phyloP scores from a whole-genome alignment of 805 yeast species.

The Candida pseudofarinosa region DNA sequence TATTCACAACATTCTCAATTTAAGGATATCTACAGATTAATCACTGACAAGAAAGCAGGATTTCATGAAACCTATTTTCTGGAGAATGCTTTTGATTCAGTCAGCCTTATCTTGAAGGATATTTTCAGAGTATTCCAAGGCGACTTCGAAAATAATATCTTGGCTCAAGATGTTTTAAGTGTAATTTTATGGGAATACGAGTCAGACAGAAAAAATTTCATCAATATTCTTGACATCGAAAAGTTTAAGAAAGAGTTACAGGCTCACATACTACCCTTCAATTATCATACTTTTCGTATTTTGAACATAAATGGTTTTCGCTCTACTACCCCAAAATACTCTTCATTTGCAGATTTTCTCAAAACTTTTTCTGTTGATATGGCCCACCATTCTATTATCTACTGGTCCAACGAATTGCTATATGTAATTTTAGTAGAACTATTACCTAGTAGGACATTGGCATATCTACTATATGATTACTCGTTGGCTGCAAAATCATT shows the following conservation, averaged over 20 bases:
- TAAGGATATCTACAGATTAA: background rate
- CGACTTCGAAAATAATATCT: background rate
- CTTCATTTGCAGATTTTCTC: background rate
- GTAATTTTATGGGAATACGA: background rate
- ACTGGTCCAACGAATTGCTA: background rate
- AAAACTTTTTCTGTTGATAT: background rate
- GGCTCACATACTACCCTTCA: background rate
- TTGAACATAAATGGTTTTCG: no score
- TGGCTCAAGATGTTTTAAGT: background rate
- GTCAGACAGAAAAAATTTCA: background rate
- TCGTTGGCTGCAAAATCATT: constrained; percentile 7
- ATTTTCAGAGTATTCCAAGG: background rate
- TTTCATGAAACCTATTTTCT: background rate
- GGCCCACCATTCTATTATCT: background rate
- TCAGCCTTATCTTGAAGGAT: background rate
- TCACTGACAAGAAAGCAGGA: background rate
- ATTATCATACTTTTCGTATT: background rate
- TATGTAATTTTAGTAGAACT: background rate
- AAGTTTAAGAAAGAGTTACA: background rate
- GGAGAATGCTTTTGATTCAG: background rate
- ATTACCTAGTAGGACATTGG: background rate
- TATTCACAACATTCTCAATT: constrained; percentile 5
- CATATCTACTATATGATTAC: background rate
- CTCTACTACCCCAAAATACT: background rate
- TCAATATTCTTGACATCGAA: background rate